Evolutionary conservation across 2,329 filamentous ascomycete species (phyloP), one percentile per base, ranked within the genome.

Genomic region (Cladorrhinum sp.): DNA sequence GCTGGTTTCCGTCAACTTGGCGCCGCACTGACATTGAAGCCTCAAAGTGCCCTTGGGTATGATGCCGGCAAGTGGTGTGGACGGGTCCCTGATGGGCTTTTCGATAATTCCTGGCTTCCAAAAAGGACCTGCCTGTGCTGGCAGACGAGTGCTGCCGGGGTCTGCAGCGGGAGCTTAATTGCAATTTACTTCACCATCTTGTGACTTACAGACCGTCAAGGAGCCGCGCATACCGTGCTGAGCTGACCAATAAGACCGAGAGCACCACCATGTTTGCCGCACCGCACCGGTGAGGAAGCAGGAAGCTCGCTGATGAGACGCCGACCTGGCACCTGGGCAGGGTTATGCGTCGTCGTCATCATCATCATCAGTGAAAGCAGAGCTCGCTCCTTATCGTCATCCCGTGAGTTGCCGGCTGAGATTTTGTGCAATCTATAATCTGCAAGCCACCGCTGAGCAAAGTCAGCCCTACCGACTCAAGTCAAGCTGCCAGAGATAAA

Each of bases 131-230:
- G 59, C 54, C 62, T 57, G 50, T 57, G 61, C 57, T 58, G 62
- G 54, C 52, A 55, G 55, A 62, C 60, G 36, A 60, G 59, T 53
- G 51, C 56, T 30, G 63, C 57, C 59, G 58, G 61, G 65, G 56
- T 61, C 48, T 18, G 55, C 60, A 57, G 62, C 64, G 61, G 65
- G 64, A 64, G 57, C 57, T 60, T 61, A 42, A 68, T 67, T 67
- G 65, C 62, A 64, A 65, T 66, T 62, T 64, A 58, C 55, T 52
- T 30, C 55, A 60, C 64, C 58, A 64, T 58, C 64, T 61, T 60
- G 58, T 68, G 61, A 66, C 62, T 64, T 56, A 59, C 58, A 62
- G 62, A 57, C 66, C 64, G 62, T 46, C 55, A 51, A 42, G 64
- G 64, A 64, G 60, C 64, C 63, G 59, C 62, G 59, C 30, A 51